Percentiles rank a stretch among this genome's conserved stretches.
phyloP scores from a whole-genome alignment of 176 grass and related monocot genomes.

The Eleusine indica region DNA sequence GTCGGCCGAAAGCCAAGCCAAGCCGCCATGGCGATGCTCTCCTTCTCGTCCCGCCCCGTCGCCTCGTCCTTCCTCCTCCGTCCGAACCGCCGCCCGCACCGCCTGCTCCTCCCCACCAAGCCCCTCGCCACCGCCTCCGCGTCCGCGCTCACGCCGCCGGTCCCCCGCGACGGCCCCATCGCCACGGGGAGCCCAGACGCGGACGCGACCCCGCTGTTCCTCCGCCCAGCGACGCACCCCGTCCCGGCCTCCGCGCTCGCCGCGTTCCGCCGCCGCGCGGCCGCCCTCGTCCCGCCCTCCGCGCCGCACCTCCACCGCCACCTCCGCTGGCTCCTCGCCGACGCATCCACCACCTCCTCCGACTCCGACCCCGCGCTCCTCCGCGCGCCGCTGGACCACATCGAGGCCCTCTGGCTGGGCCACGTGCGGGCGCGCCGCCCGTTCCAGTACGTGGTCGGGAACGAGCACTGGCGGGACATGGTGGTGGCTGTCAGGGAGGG shows the following conservation, averaged over 20 bases:
- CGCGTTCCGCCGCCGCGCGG: slow-evolving; percentile 64
- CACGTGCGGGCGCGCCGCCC: slow-evolving; percentile 59
- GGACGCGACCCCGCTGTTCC: slow-evolving; percentile 65
- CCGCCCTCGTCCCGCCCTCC: slow-evolving; percentile 36
- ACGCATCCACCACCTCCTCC: slow-evolving; percentile 28
- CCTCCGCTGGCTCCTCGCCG: slow-evolving; percentile 80
- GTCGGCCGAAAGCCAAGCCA: neutral
- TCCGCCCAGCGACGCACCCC: slow-evolving; percentile 58
- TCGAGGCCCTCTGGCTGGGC: slow-evolving; percentile 59
- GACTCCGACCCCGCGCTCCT: slow-evolving; percentile 29
- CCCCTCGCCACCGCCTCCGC: neutral
- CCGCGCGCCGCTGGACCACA: slow-evolving; percentile 52
- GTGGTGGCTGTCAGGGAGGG: slow-evolving; percentile 72
- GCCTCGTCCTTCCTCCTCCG: slow-evolving; percentile 3
- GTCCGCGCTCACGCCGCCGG: slow-evolving; percentile 23
- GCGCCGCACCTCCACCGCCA: slow-evolving; percentile 71
- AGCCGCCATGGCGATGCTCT: slow-evolving; percentile 31
- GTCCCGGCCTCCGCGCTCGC: slow-evolving; percentile 38
- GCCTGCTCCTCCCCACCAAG: neutral
- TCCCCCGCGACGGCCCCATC: neutral
- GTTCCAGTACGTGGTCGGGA: slow-evolving; percentile 93
- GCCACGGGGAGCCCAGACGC: neutral
- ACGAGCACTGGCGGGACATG: slow-evolving; percentile 90
- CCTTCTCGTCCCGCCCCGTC: slow-evolving; percentile 3
- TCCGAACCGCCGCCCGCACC: neutral